Evolutionary conservation across 2,329 filamentous ascomycete genomes (phyloP), one percentile per base, ranked within the genome.

Genomic region (Trichoderma sp.): DNA sequence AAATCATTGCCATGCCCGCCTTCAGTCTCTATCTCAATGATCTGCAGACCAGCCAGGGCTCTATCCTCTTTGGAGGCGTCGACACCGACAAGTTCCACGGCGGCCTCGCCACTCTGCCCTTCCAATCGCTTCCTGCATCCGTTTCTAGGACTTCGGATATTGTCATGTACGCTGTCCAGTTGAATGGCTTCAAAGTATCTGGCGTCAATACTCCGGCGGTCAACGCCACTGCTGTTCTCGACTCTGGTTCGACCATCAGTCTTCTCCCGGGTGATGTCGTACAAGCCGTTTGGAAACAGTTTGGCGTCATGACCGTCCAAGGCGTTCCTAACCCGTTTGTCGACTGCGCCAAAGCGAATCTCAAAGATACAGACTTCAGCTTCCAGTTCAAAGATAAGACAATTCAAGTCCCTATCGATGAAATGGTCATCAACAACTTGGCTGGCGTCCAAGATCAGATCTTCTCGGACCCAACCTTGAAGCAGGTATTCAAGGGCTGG

Each of bases 51-150:
- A 87, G 85, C 68, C 88, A 85, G 3, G 92, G 92, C 62, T 89
- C 83, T 72, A 89, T 95, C 70, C 84, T 95, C 11, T 96, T 96
- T 73, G 92, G 92, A 56, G 92, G 91, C 60, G 88, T 95, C 72
- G 92, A 96, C 77, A 90, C 87, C 0, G 85, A 86, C 71, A 94
- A 94, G 78, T 95, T 89, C 80, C 77, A 83, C 3, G 91, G 90
- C 66, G 79, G 85, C 52, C 74, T 80, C 52, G 72, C 73, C 16
- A 76, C 74, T 52, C 71, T 83, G 27, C 75, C 79, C 5, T 87
- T 94, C 70, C 80, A 89, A 70, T 55, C 73, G 24, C 72, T 73
- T 10, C 77, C 81, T 64, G n/a, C 55, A n/a, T n/a, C 29, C 21
- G 13, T 59, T 59, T 77, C 84, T 64, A 75, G 78, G 71, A 84